Conservation (phyloP, 768 basidiomycete genomes). For the Lanmaoa pseudosensibilis region DNA sequence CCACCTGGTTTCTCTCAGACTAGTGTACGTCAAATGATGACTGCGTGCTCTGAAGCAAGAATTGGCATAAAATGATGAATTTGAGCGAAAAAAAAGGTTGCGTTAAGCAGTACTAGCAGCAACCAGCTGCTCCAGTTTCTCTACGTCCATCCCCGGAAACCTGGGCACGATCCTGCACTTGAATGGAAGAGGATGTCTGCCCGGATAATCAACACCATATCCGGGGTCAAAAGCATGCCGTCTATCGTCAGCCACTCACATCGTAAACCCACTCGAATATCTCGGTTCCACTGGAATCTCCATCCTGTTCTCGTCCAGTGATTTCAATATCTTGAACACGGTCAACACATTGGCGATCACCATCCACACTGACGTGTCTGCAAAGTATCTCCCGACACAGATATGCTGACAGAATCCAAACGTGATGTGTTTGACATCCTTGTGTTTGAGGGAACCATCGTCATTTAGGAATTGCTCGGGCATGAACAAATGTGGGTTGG, state of each 20-base stretch:
- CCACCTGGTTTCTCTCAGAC: too few species aligned
- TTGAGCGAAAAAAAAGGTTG: too few species aligned
- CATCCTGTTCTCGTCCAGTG: background rate
- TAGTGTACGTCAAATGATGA: too few species aligned
- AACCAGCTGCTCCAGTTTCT: constrained; percentile 7
- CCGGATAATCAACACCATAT: background rate
- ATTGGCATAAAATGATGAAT: too few species aligned
- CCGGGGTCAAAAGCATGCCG: background rate
- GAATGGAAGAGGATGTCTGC: constrained; percentile 10
- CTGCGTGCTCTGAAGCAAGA: too few species aligned
- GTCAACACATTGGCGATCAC: constrained; percentile 15
- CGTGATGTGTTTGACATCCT: constrained; percentile 2
- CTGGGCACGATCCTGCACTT: constrained; percentile 6
- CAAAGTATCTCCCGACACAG: constrained; percentile 25
- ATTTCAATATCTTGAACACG: background rate
- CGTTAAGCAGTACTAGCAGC: background rate
- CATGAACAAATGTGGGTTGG: constrained; percentile 34
- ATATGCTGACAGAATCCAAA: constrained; percentile 30
- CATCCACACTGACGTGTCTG: constrained; percentile 20
- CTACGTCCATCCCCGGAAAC: background rate
- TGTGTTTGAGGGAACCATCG: constrained; percentile 18
- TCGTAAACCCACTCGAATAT: constrained; percentile 4
- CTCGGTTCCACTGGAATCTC: constrained; percentile 18
- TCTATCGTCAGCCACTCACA: constrained; percentile 2
- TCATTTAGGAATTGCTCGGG: constrained; percentile 41